Evolutionary conservation across 805 yeast genomes (phyloP), one percentile per base, ranked within the genome.

Genomic region (Saccharomycopsis synnaedendra): DNA sequence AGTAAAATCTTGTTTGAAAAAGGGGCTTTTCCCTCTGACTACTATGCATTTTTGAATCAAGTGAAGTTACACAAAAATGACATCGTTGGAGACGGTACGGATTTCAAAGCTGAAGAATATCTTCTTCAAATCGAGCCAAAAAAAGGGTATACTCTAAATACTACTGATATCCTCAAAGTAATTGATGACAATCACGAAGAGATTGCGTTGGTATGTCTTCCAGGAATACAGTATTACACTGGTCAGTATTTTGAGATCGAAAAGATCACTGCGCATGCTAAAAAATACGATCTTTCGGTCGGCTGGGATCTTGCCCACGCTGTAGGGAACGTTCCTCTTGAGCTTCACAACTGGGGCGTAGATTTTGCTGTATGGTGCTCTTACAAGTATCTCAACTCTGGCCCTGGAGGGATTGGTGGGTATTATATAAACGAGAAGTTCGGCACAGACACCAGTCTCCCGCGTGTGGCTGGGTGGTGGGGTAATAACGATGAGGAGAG

Each of bases 261-360:
- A 44, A 61, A 61, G n/a, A 86, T 89, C 56, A 88, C 97, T 1
- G 57, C 58, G 5, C 67, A 66, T 42, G 88, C 82, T 4, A 80
- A 85, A 55, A 58, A 27, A 60, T 49, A 57, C 49, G 74, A 65
- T 30, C 71, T 84, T 35, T 66, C 74, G 1, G 84, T 81, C 32
- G 97, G 96, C 1, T 89, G 96, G 96, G 97, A 89, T 62, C 69
- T 89, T 55, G 97, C 97, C 1, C 97, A 89, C 61, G 96, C 94
- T 1, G 90, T 72, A 1, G 97, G 97, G 2, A 90, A 90, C 61
- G 89, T 86, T 2, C 80, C 78, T 5, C 63, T 90, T 45, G 57
- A 72, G 43, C 65, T 89, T 45, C 97, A 89, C 60, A 86, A 85
- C 43, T 89, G 96, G 96, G 67, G 73, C 48, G 93, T 85, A 4